phyloP scores from a whole-genome alignment of 768 basidiomycete genomes.

The Saitozyma sp. region DNA sequence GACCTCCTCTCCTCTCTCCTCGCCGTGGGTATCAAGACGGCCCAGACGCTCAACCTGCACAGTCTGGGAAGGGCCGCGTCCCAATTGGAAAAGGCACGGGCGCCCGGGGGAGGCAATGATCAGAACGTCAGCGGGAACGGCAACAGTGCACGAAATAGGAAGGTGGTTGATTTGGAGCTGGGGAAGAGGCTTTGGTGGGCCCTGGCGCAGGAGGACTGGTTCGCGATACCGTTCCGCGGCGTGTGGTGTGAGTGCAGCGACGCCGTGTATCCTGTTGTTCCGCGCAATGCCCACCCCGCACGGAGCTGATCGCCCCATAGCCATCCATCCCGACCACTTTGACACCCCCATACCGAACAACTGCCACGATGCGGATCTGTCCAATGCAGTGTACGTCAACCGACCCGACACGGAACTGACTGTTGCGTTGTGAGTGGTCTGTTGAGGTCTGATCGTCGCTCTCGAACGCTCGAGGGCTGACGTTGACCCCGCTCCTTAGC shows the following conservation, averaged over 20 bases:
- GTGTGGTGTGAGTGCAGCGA: constrained; percentile 20
- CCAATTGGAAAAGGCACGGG: constrained; percentile 2
- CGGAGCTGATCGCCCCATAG: constrained; percentile 5
- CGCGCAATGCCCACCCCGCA: too few species aligned
- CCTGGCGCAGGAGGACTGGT: constrained; percentile 25
- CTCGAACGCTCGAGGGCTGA: too few species aligned
- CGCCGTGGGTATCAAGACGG: constrained; percentile 27
- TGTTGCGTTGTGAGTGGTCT: constrained; percentile 11
- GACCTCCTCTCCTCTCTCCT: constrained; percentile 23
- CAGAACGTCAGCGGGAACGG: neutral
- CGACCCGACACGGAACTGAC: constrained; percentile 7
- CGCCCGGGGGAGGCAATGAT: neutral
- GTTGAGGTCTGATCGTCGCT: too few species aligned
- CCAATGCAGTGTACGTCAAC: neutral
- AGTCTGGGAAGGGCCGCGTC: constrained; percentile 6
- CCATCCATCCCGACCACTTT: constrained; percentile 21
- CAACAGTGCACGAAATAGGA: neutral
- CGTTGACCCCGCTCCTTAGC: neutral
- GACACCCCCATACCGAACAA: constrained; percentile 24
- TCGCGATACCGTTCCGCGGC: constrained; percentile 23
- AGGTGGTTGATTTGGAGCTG: constrained; percentile 16
- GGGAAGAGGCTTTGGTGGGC: constrained; percentile 29
- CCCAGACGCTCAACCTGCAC: constrained; percentile 23
- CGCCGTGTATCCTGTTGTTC: neutral
- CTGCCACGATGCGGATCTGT: constrained; percentile 19